These are phyloP conservation scores for Carex sylvatica DNA, from an alignment of 202 grass and related monocot genomes.

Conservation along the genomic window DNA sequence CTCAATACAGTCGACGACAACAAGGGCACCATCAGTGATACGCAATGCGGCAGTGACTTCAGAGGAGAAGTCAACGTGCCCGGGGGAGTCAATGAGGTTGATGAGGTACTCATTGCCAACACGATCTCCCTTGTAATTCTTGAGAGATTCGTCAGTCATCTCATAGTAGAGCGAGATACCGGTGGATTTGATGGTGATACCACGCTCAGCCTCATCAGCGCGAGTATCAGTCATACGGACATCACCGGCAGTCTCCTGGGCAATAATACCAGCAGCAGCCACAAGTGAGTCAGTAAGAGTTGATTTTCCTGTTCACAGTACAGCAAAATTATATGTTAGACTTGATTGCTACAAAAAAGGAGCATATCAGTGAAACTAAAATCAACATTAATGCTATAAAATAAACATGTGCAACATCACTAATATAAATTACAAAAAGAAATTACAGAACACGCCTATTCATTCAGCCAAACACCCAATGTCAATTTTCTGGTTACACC, in stretches of 20 bases:
- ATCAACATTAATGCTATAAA: neutral
- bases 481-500: too few species aligned
- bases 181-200: constrained; percentile 72
- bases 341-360: neutral
- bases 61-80: constrained; percentile 65
- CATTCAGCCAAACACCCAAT: too few species aligned
- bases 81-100: constrained; percentile 62
- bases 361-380: neutral
- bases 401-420: neutral
- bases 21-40: constrained; percentile 61
- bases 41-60: constrained; percentile 57
- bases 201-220: constrained; percentile 65
- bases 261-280: constrained; percentile 64
- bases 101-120: constrained; percentile 53
- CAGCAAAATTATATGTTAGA: neutral
- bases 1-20: constrained; percentile 63
- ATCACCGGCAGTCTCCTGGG: constrained; percentile 71
- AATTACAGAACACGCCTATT: too few species aligned
- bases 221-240: constrained; percentile 68
- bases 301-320: constrained; percentile 51
- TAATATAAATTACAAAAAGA: neutral
- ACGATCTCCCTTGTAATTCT: constrained; percentile 42
- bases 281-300: constrained; percentile 74
- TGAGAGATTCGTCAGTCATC: constrained; percentile 45
- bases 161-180: constrained; percentile 71